Evolutionary conservation across 768 basidiomycete genomes (phyloP).

Genomic region (Suillus subaureus): DNA sequence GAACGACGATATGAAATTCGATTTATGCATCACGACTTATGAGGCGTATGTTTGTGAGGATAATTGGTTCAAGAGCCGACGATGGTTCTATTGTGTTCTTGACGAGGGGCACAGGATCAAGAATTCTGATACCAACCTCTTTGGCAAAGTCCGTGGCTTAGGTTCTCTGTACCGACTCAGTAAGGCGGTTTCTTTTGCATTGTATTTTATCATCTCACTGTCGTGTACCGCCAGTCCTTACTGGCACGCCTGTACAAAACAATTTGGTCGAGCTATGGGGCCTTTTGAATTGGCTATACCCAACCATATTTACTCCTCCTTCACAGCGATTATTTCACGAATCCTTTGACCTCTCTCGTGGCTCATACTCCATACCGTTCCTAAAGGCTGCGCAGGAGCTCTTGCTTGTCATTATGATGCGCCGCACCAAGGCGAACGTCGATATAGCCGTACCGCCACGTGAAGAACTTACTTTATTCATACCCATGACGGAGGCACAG

Average conservation of each 20-base stretch:
- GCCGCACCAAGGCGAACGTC: constrained; percentile 58
- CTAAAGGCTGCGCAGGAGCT: constrained; percentile 51
- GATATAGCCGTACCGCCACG: constrained; percentile 53
- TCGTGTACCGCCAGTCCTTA: constrained; percentile 48
- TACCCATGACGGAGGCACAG: constrained; percentile 61
- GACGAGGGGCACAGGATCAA: constrained; percentile 77
- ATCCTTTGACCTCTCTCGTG: constrained; percentile 55
- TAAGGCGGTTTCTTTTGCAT: constrained; percentile 21
- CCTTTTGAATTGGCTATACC: constrained; percentile 58
- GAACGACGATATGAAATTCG: constrained; percentile 34
- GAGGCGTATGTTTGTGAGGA: constrained; percentile 62
- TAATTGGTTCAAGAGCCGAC: constrained; percentile 59
- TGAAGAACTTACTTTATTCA: constrained; percentile 58
- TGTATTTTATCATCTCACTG: constrained; percentile 2
- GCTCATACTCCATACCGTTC: constrained; percentile 52
- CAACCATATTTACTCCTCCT: constrained; percentile 49
- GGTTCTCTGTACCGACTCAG: constrained; percentile 60
- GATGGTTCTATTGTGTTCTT: constrained; percentile 60
- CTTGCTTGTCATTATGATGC: constrained; percentile 56
- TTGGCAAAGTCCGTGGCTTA: constrained; percentile 56
- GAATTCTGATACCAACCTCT: constrained; percentile 58
- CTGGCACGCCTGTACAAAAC: constrained; percentile 76
- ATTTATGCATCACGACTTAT: constrained; percentile 70
- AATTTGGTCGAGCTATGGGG: constrained; percentile 61
- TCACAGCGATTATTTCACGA: constrained; percentile 52